A percentile compares a stretch with the other conserved stretches of the same genome.
Evolutionary conservation across 1,284 basidiomycete species (phyloP).

Genomic region (Irpex lacteus): DNA sequence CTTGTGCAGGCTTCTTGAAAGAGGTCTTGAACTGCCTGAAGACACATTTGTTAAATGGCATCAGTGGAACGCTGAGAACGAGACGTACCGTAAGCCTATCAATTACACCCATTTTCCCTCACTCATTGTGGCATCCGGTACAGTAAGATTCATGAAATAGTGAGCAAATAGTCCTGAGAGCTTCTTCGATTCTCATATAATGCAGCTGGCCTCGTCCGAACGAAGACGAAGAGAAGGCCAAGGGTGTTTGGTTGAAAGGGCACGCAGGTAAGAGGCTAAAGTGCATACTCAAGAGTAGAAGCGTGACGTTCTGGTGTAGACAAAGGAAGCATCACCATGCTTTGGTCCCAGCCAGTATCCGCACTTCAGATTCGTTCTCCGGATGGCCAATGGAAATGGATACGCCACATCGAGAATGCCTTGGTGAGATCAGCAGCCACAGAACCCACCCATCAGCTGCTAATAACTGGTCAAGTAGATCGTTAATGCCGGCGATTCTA

Average conservation of each 20-base stretch:
- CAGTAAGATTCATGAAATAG: constrained; percentile 61
- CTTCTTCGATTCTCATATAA: background rate
- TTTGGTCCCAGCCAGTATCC: constrained; percentile 61
- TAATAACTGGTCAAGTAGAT: constrained; percentile 19
- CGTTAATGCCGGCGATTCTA: constrained; percentile 41
- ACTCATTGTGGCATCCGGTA: no score
- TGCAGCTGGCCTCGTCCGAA: constrained; percentile 39
- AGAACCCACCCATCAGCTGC: background rate
- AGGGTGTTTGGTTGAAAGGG: constrained; percentile 59
- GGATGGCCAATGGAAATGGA: constrained; percentile 56
- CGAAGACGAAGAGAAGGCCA: constrained; percentile 54
- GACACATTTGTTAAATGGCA: constrained; percentile 33
- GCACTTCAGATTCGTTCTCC: constrained; percentile 52
- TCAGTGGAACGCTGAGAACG: constrained; percentile 25
- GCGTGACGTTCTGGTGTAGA: constrained; percentile 33
- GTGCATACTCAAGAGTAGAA: no score
- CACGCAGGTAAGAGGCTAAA: constrained; percentile 45
- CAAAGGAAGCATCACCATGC: constrained; percentile 52
- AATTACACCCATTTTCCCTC: background rate
- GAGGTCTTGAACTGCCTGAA: constrained; percentile 34
- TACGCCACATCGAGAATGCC: constrained; percentile 58
- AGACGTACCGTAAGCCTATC: constrained; percentile 20
- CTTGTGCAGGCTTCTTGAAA: constrained; percentile 39
- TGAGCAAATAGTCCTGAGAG: constrained; percentile 16
- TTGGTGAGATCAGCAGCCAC: constrained; percentile 34